Conservation (phyloP, 371 early-diverging fungal genomes). For the Globomyces sp. region DNA sequence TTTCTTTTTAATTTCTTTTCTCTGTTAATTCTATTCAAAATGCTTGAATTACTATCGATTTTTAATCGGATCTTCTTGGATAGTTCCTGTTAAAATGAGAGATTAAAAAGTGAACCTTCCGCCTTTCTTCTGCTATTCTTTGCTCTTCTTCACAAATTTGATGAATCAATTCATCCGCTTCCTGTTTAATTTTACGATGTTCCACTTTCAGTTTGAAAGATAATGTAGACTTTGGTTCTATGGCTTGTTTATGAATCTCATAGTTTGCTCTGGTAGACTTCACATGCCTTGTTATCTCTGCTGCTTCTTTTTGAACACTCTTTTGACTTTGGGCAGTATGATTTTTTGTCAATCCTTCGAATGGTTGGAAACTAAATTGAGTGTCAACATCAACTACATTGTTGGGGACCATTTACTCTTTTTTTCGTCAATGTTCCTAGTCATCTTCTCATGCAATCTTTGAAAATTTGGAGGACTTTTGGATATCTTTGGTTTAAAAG, state of each 20-base stretch:
- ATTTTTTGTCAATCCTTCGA: constrained; percentile 12
- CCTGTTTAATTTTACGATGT: constrained; percentile 13
- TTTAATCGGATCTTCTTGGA: constrained; percentile 18
- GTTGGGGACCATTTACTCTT: constrained; percentile 5
- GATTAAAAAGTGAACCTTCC: background rate
- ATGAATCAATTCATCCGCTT: constrained; percentile 17
- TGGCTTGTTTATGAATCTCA: background rate
- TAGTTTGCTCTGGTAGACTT: constrained; percentile 1
- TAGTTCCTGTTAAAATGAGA: background rate
- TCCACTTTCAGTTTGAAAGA: constrained; percentile 13
- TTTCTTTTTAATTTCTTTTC: constrained; percentile 4
- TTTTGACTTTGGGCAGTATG: constrained; percentile 13
- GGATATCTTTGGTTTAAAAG: constrained; percentile 12
- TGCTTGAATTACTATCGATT: constrained; percentile 6
- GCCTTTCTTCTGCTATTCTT: background rate
- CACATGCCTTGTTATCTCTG: background rate
- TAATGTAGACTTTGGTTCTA: constrained; percentile 15
- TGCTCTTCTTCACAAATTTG: constrained; percentile 11
- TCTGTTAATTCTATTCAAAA: constrained; percentile 8
- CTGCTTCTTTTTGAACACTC: background rate
- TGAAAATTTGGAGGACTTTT: constrained; percentile 7
- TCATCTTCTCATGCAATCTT: constrained; percentile 2
- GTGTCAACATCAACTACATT: background rate
- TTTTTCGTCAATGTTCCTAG: background rate
- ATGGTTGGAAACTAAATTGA: background rate